phyloP scores from a whole-genome alignment of 1,139 yeast genomes.

The Pichia sp. region DNA sequence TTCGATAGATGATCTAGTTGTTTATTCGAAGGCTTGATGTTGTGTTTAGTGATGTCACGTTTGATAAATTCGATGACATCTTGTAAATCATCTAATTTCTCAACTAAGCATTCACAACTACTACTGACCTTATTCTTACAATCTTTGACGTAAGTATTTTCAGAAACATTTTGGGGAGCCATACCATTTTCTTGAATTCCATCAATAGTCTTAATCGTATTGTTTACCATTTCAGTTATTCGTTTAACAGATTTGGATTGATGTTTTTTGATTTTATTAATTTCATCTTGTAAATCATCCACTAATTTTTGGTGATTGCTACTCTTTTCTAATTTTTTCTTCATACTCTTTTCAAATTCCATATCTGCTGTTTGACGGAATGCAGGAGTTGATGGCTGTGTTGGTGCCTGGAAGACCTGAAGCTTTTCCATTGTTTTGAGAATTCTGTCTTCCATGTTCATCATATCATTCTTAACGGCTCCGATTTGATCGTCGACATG shows the following conservation, averaged over 20 bases:
- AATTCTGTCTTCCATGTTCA: slow-evolving; percentile 33
- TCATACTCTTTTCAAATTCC: slow-evolving; percentile 17
- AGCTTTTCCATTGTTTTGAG: slow-evolving; percentile 35
- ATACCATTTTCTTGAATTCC: slow-evolving; percentile 47
- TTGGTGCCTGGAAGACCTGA: slow-evolving; percentile 2
- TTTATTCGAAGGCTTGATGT: slow-evolving; percentile 76
- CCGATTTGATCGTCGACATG: slow-evolving; percentile 26
- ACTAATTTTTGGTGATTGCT: slow-evolving; percentile 36
- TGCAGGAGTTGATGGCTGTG: neutral
- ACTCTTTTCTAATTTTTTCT: slow-evolving; percentile 12
- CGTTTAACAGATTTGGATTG: slow-evolving; percentile 45
- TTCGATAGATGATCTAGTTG: slow-evolving; percentile 66
- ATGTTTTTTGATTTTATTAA: slow-evolving; percentile 42
- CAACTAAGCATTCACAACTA: slow-evolving; percentile 71
- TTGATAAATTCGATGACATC: slow-evolving; percentile 89
- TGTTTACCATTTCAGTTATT: slow-evolving; percentile 44
- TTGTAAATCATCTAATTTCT: slow-evolving; percentile 87
- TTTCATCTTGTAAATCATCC: slow-evolving; percentile 46
- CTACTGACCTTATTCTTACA: slow-evolving; percentile 74
- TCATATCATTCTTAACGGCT: slow-evolving; percentile 37
- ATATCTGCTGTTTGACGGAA: slow-evolving; percentile 8
- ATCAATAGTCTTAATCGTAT: slow-evolving; percentile 47
- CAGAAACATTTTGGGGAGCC: slow-evolving; percentile 44
- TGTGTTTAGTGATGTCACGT: slow-evolving; percentile 90
- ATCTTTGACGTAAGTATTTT: slow-evolving; percentile 70